Conservation (phyloP, 495 filamentous ascomycete genomes). For the Pyrenula massariospora region DNA sequence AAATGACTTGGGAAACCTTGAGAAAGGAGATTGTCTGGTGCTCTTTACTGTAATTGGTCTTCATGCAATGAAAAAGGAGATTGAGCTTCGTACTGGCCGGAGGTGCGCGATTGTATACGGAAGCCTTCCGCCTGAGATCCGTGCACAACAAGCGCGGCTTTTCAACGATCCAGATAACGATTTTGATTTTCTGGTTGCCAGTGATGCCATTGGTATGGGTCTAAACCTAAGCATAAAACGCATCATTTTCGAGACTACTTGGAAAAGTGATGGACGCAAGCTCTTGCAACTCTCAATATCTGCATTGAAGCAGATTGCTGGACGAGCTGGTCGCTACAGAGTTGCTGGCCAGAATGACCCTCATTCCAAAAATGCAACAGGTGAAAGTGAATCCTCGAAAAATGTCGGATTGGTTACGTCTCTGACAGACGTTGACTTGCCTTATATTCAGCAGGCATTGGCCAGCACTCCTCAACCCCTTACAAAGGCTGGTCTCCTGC, state of each 20-base stretch:
- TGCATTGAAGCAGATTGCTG: constrained; percentile 89
- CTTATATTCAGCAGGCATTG: constrained; percentile 51
- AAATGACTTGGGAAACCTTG: constrained; percentile 49
- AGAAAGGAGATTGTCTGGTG: constrained; percentile 86
- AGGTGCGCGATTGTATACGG: constrained; percentile 92
- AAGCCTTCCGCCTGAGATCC: constrained; percentile 79
- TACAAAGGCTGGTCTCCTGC: constrained; percentile 60
- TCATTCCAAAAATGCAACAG: neutral
- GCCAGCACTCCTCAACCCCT: constrained; percentile 49
- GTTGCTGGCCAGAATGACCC: constrained; percentile 44
- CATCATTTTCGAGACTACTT: constrained; percentile 69
- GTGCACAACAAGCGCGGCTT: constrained; percentile 76
- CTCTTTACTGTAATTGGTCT: constrained; percentile 72
- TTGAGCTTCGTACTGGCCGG: constrained; percentile 62
- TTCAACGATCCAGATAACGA: constrained; percentile 94
- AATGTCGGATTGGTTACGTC: constrained; percentile 70
- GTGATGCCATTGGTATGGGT: constrained; percentile 96
- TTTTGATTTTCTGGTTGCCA: constrained; percentile 88
- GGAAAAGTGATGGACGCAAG: constrained; percentile 49
- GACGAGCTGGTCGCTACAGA: constrained; percentile 81
- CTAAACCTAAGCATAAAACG: constrained; percentile 89
- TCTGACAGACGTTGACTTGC: constrained; percentile 59
- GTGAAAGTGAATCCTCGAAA: constrained; percentile 1
- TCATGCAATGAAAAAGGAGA: constrained; percentile 64
- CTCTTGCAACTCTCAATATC: constrained; percentile 47